Conservation (phyloP, 805 yeast species). For the Millerozyma acaciae region DNA sequence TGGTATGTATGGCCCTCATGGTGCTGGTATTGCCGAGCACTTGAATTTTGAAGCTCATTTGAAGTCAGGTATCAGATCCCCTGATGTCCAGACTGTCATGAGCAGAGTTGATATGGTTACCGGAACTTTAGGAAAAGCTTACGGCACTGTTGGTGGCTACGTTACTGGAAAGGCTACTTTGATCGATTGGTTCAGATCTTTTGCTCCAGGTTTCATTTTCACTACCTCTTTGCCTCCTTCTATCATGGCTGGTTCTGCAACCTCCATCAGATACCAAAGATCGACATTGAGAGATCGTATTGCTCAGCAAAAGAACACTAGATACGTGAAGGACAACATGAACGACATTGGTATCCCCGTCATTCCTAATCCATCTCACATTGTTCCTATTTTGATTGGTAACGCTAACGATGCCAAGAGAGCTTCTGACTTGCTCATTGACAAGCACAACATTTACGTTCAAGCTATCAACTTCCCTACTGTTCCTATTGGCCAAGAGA, state of each 20-base stretch:
- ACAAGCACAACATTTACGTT: slow-evolving; percentile 83
- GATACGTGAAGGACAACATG: slow-evolving; percentile 75
- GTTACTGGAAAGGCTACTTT: slow-evolving; percentile 82
- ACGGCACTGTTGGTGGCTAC: slow-evolving; percentile 96
- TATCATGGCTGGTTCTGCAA: slow-evolving; percentile 90
- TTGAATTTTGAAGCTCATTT: slow-evolving; percentile 83
- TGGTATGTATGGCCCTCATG: slow-evolving; percentile 98
- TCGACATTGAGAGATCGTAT: slow-evolving; percentile 72
- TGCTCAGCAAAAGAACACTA: slow-evolving; percentile 79
- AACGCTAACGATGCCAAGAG: slow-evolving; percentile 88
- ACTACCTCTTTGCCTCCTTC: slow-evolving; percentile 98
- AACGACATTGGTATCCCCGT: slow-evolving; percentile 81
- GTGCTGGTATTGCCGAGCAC: slow-evolving; percentile 99
- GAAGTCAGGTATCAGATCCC: slow-evolving; percentile 54
- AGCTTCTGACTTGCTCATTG: slow-evolving; percentile 86
- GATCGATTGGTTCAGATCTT: slow-evolving; percentile 94
- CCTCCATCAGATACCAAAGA: slow-evolving; percentile 84
- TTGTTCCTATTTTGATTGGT: slow-evolving; percentile 92
- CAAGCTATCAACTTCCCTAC: slow-evolving; percentile 99
- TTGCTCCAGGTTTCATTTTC: slow-evolving; percentile 95
- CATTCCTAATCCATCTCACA: slow-evolving; percentile 95
- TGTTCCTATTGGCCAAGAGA: slow-evolving; percentile 91
- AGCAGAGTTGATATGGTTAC: slow-evolving; percentile 94
- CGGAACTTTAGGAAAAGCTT: slow-evolving; percentile 96
- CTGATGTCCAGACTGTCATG: slow-evolving; percentile 56